Base-by-base conservation (phyloP, 2,329 filamentous ascomycete species). In the Stagonosporopsis rhizophila region DNA sequence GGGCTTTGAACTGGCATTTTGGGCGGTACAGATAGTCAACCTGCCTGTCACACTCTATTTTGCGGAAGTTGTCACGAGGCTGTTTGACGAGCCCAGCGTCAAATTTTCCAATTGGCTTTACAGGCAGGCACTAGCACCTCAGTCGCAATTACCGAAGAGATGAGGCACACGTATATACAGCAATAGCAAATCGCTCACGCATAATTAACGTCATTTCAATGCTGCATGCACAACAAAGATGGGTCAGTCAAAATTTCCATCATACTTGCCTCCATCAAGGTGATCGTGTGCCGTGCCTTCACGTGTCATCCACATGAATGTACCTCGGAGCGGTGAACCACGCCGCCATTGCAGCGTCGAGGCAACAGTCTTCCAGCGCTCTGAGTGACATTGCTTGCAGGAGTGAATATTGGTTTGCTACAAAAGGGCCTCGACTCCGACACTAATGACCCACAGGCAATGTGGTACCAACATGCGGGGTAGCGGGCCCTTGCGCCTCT, bases 11-110 rank as follows among this genome's bases (percentile, higher is more conserved):
- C 12, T 87, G 32, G 80, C 81, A 1, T 88, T 88, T 63, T 72
- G 89, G 20, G 52, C 82, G 2, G 82, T 86, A 1, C 85, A 90
- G 37, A 27, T 89, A 7, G 74, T 89, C 19, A 52, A 74, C 12
- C 46, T 75, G 8, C 66, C 71, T 1, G 49, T 69, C 7, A 75
- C 71, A 3, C 56, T 75, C 15, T 74, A 71, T 40, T 38, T 62
- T 15, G 71, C 72, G 12, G 73, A 75, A 53, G 44, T 75, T 25
- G 67, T 70, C 19, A 75, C 73, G 11, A 75, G 71, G 56, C 37
- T 75, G n/a, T 61, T 73, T 8, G 73, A 75, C 41, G 72, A 87
- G 60, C 86, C 86, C 1, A 83, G 82, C 44, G 84, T 89, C 15
- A 81, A 75, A 46, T 58, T 73, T 41, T 62, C 69, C 32, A 73